These are phyloP conservation scores for Scutellaria barbata DNA, from an alignment of 257 asterid species.

Conservation along the genomic window DNA sequence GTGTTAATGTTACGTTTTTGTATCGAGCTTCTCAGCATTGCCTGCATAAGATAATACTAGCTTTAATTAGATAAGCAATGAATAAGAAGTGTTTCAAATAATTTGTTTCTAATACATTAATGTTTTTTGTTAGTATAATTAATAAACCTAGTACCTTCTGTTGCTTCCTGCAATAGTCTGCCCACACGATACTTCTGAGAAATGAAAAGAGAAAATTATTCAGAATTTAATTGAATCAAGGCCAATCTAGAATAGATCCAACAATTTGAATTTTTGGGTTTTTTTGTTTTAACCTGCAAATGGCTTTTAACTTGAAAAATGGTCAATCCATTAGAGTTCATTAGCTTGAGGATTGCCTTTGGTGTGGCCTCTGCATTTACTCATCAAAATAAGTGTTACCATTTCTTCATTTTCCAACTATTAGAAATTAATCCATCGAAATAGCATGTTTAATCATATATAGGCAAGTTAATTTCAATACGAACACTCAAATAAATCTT, in stretches of 20 bases:
- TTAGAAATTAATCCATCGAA: no score
- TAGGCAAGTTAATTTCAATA: no score
- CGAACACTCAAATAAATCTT: no score
- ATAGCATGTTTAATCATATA: no score
- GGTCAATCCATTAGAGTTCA: conserved; percentile 56
- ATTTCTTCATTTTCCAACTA: neutral
- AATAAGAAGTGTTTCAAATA: no score
- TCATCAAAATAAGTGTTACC: conserved; percentile 18
- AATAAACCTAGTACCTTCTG: conserved; percentile 35
- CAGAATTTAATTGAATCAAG: neutral
- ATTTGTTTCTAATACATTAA: no score
- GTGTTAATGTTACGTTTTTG: conserved; percentile 40
- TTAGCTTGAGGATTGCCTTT: conserved; percentile 54
- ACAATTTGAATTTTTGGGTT: neutral
- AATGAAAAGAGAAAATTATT: neutral
- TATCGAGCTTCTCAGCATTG: conserved; percentile 23
- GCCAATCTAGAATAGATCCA: neutral
- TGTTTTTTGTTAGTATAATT: no score
- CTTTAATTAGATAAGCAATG: no score
- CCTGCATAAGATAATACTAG: conserved; percentile 36
- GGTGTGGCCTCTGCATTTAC: conserved; percentile 59
- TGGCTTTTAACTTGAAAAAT: conserved; percentile 65
- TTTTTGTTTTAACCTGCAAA: conserved; percentile 43
- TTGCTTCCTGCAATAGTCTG: conserved; percentile 26
- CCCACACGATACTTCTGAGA: conserved; percentile 48